Conservation (phyloP, 768 basidiomycete genomes). For the Mycena polygramma region DNA sequence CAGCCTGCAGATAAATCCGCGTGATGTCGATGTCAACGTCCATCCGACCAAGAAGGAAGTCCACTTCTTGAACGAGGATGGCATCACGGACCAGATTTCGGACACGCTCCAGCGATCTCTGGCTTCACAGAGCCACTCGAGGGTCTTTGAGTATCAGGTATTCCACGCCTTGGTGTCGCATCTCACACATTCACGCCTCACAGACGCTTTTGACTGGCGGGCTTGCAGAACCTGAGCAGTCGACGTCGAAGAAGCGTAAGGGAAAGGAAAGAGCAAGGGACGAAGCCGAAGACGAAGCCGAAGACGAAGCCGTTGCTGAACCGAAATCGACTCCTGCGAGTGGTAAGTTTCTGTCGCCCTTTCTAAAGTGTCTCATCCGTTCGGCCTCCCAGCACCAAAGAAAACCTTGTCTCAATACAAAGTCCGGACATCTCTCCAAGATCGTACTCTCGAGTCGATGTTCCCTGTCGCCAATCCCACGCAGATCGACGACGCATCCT, state of each 20-base stretch:
- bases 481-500: constrained; percentile 48
- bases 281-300: constrained; percentile 45
- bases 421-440: constrained; percentile 88
- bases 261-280: constrained; percentile 52
- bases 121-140: constrained; percentile 72
- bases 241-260: constrained; percentile 52
- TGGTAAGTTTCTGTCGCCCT: constrained; percentile 7
- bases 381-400: constrained; percentile 49
- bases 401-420: constrained; percentile 86
- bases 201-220: constrained; percentile 75
- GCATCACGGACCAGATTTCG: constrained; percentile 82
- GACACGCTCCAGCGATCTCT: constrained; percentile 79
- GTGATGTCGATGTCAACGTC: constrained; percentile 95
- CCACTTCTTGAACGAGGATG: constrained; percentile 93
- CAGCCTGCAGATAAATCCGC: constrained; percentile 87
- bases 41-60: constrained; percentile 98
- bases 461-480: constrained; percentile 77
- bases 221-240: constrained; percentile 48
- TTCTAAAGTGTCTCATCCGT: background rate
- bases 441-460: constrained; percentile 96
- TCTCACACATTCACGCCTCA: constrained; percentile 1
- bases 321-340: constrained; percentile 1
- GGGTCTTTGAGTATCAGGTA: constrained; percentile 82
- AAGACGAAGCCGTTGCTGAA: constrained; percentile 45
- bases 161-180: background rate